phyloP scores from a whole-genome alignment of 2,329 filamentous ascomycete genomes.

The Fulvia fulva region DNA sequence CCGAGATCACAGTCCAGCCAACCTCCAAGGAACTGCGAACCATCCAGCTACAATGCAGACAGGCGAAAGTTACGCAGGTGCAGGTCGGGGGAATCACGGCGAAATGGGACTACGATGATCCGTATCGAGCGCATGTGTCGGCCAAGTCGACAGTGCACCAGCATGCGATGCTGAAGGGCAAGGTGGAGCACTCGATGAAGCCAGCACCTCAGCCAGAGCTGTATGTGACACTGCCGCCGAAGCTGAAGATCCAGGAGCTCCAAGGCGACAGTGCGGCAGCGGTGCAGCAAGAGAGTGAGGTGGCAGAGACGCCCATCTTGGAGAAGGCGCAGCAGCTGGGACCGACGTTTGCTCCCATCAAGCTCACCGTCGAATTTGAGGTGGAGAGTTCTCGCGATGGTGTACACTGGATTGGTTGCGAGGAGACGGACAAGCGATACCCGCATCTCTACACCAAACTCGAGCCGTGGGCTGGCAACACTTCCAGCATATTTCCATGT shows the following conservation, averaged over 20 bases:
- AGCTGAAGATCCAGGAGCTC: constrained; percentile 59
- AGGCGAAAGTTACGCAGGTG: constrained; percentile 55
- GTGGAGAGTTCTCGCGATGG: constrained; percentile 76
- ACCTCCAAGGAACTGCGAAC: constrained; percentile 52
- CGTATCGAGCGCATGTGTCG: constrained; percentile 64
- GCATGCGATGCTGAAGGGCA: constrained; percentile 71
- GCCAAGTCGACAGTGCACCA: constrained; percentile 62
- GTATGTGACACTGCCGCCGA: constrained; percentile 56
- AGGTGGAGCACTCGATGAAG: constrained; percentile 57
- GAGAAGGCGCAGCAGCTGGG: constrained; percentile 26
- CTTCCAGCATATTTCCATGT: constrained; percentile 88
- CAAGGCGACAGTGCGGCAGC: constrained; percentile 40
- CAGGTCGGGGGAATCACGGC: constrained; percentile 43
- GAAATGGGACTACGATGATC: constrained; percentile 52
- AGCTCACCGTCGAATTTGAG: constrained; percentile 70
- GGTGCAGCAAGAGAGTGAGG: constrained; percentile 31
- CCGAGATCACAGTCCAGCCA: constrained; percentile 74
- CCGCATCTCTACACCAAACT: constrained; percentile 90
- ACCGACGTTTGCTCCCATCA: constrained; percentile 56
- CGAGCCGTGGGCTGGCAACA: constrained; percentile 70
- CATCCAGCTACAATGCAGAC: constrained; percentile 59
- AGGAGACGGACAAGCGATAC: constrained; percentile 74
- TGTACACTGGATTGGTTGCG: constrained; percentile 84
- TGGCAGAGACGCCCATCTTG: constrained; percentile 27
- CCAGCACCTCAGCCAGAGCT: constrained; percentile 55